These are phyloP conservation scores for Pseudevernia furfuracea DNA, from an alignment of 495 filamentous ascomycete genomes.

Conservation along the genomic window DNA sequence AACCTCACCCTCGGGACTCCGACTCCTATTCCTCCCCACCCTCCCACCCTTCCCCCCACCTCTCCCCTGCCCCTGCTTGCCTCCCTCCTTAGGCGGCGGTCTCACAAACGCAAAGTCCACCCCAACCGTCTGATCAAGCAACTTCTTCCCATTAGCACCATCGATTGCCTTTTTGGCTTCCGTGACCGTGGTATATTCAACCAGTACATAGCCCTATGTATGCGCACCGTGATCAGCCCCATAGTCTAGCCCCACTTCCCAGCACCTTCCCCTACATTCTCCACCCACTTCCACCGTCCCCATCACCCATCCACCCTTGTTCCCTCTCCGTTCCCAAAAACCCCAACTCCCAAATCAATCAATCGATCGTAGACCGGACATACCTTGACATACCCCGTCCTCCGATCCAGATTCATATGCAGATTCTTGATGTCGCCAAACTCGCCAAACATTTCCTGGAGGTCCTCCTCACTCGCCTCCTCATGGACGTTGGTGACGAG, in stretches of 20 bases:
- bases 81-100: slow-evolving; percentile 65
- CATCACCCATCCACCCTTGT: too few species aligned
- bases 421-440: slow-evolving; percentile 97
- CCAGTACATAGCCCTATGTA: slow-evolving; percentile 77
- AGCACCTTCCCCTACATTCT: too few species aligned
- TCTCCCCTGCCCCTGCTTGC: slow-evolving; percentile 34
- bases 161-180: slow-evolving; percentile 84
- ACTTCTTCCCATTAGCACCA: slow-evolving; percentile 67
- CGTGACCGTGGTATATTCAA: slow-evolving; percentile 83
- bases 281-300: too few species aligned
- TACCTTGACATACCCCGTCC: slow-evolving; percentile 98
- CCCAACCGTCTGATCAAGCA: slow-evolving; percentile 84
- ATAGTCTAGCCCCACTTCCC: too few species aligned
- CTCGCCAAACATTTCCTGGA: slow-evolving; percentile 91
- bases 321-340: too few species aligned
- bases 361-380: slow-evolving; percentile 24
- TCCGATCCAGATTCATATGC: slow-evolving; percentile 86
- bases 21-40: slow-evolving; percentile 53
- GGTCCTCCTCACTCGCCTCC: slow-evolving; percentile 91
- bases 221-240: background rate
- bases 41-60: slow-evolving; percentile 45
- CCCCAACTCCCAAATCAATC: too few species aligned
- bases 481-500: slow-evolving; percentile 96
- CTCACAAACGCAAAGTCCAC: slow-evolving; percentile 97
- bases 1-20: slow-evolving; percentile 31